Evolutionary conservation across 371 early-diverging fungal species (phyloP), one percentile per base, ranked within the genome.

Genomic region (Fennellomyces sp.): DNA sequence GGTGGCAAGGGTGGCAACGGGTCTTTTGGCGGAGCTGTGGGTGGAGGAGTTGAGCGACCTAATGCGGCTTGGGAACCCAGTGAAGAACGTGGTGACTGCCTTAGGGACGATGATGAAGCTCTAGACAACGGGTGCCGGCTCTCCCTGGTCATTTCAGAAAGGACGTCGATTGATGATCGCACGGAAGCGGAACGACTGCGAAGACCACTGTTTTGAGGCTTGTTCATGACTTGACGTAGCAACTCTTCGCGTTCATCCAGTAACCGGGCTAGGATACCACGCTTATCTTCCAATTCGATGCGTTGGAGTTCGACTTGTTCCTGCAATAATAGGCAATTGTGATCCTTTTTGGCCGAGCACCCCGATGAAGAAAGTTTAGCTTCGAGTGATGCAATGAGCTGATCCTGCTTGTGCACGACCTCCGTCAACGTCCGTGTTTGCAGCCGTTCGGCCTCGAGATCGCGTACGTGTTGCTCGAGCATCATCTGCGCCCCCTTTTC

Each of bases 271-370:
- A 76, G 25, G 13, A 76, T 27, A 30, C 70, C 69, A 23, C 71
- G 56, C 47, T 76, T 76, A 38, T 73, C 69, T 50, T 73, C 77
- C 29, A 76, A 42, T 50, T 76, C 77, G n/a, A 69, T 63, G 2
- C 56, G 65, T 23, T 76, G 77, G 2, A 76, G 45, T 31, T 76
- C 71, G 0, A 76, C 64, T 58, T 76, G 77, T 28, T 76, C 72
- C 25, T 39, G 55, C 5, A 65, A 39, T 42, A 66, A 48, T 25
- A 36, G 25, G 30, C n/a, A 19, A 10, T 58, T 49, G 25, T n/a
- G 21, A 35, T 33, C 38, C 15, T 55, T 29, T 28, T 26, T 48
- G 17, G 45, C 5, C 23, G 39, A 39, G 41, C 23, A 39, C 25
- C 36, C 33, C 3, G 2, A 17, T 19, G 33, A 23, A 25, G 1